phyloP scores from a whole-genome alignment of 2,329 filamentous ascomycete genomes.

The Penicillium sp. region DNA sequence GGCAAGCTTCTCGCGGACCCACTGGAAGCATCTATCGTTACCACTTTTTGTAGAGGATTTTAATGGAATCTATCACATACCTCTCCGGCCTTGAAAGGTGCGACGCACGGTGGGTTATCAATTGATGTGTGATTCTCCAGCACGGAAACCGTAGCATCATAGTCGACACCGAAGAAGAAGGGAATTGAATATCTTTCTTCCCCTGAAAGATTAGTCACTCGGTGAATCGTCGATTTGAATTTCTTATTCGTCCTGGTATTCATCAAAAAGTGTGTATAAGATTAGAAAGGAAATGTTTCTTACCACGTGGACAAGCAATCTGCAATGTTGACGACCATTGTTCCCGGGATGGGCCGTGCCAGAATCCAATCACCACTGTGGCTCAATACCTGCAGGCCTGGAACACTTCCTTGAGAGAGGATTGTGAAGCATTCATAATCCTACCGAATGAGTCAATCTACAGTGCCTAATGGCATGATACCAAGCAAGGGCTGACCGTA shows the following conservation, averaged over 20 bases:
- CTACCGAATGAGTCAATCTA: conserved; percentile 4
- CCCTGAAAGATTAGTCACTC: conserved; percentile 41
- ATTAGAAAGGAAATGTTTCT: not conserved
- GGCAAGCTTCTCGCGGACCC: conserved; percentile 17
- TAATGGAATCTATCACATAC: conserved; percentile 6
- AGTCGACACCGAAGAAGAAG: conserved; percentile 44
- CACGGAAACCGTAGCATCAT: conserved; percentile 34
- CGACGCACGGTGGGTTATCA: conserved; percentile 10
- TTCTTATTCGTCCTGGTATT: conserved; percentile 35
- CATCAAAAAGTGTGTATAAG: not conserved
- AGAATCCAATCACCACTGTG: conserved; percentile 28
- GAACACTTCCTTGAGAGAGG: conserved; percentile 41
- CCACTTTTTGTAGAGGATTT: not conserved
- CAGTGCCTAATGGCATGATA: not conserved
- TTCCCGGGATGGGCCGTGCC: conserved; percentile 24
- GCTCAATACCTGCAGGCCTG: conserved; percentile 37
- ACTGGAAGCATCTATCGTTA: conserved; percentile 4
- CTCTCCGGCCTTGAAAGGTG: conserved; percentile 22
- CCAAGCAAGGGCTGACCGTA: conserved; percentile 25
- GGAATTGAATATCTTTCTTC: conserved; percentile 42
- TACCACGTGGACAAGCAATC: conserved; percentile 32
- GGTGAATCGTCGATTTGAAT: conserved; percentile 42
- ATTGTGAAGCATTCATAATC: conserved; percentile 44
- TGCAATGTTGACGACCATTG: conserved; percentile 33
- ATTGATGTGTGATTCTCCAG: conserved; percentile 17